phyloP scores from a whole-genome alignment of 2,329 filamentous ascomycete species.

The Trichoderma citrinoviride region DNA sequence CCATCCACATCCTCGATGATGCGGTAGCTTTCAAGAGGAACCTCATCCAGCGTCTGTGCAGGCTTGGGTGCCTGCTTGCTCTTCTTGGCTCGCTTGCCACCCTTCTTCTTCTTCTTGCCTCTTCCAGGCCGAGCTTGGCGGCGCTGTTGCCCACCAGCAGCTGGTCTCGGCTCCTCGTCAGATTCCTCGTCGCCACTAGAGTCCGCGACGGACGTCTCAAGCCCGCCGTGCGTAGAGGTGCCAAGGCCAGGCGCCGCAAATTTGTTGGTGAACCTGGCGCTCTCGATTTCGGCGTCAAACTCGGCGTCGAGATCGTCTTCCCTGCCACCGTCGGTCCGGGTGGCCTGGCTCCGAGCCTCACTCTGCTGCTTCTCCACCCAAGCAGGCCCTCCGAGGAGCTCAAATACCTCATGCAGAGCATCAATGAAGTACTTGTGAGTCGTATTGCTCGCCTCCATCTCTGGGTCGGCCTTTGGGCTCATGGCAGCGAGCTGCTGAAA shows the following conservation, averaged over 20 bases:
- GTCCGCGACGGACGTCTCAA: slow-evolving; percentile 23
- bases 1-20: slow-evolving; percentile 41
- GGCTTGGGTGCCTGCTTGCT: slow-evolving; percentile 14
- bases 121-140: slow-evolving; percentile 14
- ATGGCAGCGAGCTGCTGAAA: slow-evolving; percentile 36
- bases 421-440: slow-evolving; percentile 45
- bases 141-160: slow-evolving; percentile 1
- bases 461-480: slow-evolving; percentile 33
- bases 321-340: not conserved
- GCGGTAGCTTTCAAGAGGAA: slow-evolving; percentile 45
- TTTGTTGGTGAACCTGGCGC: not conserved
- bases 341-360: slow-evolving; percentile 22
- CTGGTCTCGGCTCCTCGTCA: not conserved
- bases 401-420: slow-evolving; percentile 37
- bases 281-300: not conserved
- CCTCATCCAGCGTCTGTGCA: slow-evolving; percentile 33
- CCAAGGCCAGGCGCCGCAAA: not conserved
- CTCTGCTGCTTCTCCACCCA: slow-evolving; percentile 25
- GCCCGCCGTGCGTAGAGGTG: not conserved
- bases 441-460: slow-evolving; percentile 39
- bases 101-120: slow-evolving; percentile 24
- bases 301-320: not conserved
- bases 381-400: slow-evolving; percentile 35
- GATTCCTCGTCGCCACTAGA: not conserved
- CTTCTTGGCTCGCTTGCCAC: slow-evolving; percentile 21